Evolutionary conservation across 1,139 yeast species (phyloP), one percentile per base, ranked within the genome.

Genomic region (Zygosaccharomyces pseudobailii): DNA sequence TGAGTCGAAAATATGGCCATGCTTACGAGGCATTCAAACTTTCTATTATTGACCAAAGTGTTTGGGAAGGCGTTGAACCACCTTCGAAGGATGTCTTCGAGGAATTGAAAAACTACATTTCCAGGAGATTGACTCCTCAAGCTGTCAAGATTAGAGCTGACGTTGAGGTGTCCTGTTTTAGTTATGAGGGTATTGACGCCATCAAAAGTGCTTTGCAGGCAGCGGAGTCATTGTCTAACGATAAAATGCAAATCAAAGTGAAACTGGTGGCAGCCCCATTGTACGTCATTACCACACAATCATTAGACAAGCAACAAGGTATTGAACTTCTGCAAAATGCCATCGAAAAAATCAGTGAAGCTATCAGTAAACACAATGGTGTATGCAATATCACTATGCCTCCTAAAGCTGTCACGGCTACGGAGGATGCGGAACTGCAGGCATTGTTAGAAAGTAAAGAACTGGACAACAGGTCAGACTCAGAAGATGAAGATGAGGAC

Each of bases 111-210:
- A 73, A 79, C 50, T 92, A 90, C 72, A 90, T 92, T 62, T 79
- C 94, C 49, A 84, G 95, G 70, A 85, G 97, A 71, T 80, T 92
- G 68, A 92, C 98, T 37, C 98, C 98, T 51, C 97, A 92, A 73
- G 96, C 97, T 36, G 89, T 89, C 62, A 94, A 92, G 73, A 86
- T 94, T 65, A 86, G 98, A 71, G 96, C 98, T 23, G 98, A 92
- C 69, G 87, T 92, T 47, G 97, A 92, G 70, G 97, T 92, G 36
- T 89, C 97, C 31, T 92, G 98, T 70, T 92, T 90, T 74, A 80
- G 94, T 56, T 92, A 92, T 70, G 97, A 92, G 69, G 99, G 99
- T 69, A 89, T 92, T 58, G 96, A 90, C 68, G 98, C 98, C 55
- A 90, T 92, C 65, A 90, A 90, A 72, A 78, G 76, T 53, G 96